Conservation (phyloP, 208 protist genomes). For the Phytomonas serpens region DNA sequence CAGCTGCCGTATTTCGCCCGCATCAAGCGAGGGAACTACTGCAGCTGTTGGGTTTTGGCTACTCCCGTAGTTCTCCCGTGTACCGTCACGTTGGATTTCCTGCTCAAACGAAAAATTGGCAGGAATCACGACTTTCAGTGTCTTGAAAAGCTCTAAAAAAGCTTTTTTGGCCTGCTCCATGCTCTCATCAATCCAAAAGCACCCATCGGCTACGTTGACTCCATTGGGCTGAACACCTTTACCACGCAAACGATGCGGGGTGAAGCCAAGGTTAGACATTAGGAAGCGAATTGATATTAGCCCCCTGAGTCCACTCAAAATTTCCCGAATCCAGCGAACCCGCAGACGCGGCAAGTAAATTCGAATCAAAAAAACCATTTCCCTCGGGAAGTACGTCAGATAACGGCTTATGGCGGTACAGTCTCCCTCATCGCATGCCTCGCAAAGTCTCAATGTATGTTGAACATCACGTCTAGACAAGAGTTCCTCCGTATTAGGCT, state of each 20-base stretch:
- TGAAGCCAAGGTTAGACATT: constrained; percentile 57
- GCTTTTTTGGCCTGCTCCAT: constrained; percentile 23
- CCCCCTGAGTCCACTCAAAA: constrained; percentile 47
- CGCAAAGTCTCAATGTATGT: constrained; percentile 40
- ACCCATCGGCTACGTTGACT: neutral
- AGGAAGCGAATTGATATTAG: constrained; percentile 45
- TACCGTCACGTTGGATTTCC: constrained; percentile 16
- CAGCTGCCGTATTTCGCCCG: constrained; percentile 23
- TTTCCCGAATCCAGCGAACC: constrained; percentile 56
- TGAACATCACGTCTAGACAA: constrained; percentile 27
- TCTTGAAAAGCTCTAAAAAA: constrained; percentile 44
- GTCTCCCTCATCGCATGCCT: constrained; percentile 70
- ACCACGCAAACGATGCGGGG: constrained; percentile 11
- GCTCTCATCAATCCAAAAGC: constrained; percentile 70
- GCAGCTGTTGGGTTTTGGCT: neutral
- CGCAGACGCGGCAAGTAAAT: constrained; percentile 74
- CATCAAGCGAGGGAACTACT: constrained; percentile 27
- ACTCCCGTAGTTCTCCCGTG: neutral
- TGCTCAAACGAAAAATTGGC: constrained; percentile 39
- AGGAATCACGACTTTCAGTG: constrained; percentile 58
- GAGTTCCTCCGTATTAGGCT: constrained; percentile 11
- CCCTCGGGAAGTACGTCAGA: constrained; percentile 31
- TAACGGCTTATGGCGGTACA: constrained; percentile 28
- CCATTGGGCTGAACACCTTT: neutral
- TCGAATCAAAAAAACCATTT: constrained; percentile 60